A percentile compares a stretch with the other conserved stretches of the same genome.
phyloP scores from a whole-genome alignment of 371 early-diverging fungal genomes.

The Mucor velutinosus region DNA sequence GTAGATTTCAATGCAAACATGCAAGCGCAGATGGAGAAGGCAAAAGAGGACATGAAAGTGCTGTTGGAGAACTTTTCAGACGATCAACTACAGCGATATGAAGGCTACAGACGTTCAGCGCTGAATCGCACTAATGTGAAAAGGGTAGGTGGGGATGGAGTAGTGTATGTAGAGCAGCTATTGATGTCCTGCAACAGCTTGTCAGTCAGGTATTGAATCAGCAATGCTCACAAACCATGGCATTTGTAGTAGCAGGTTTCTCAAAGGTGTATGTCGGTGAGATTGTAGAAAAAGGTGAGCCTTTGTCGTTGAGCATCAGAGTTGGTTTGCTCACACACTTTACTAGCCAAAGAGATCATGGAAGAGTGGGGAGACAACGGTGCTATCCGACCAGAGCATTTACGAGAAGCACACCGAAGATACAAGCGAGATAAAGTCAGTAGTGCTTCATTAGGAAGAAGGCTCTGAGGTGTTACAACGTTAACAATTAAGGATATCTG shows the following conservation, averaged over 20 bases:
- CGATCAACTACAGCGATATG: conserved; percentile 87
- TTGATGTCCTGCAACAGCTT: conserved; percentile 37
- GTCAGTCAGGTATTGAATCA: conserved; percentile 79
- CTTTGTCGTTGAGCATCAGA: background rate
- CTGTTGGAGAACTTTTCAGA: conserved; percentile 81
- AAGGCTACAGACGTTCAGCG: conserved; percentile 86
- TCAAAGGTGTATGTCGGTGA: conserved; percentile 97
- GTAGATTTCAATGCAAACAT: conserved; percentile 48
- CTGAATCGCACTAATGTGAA: conserved; percentile 86
- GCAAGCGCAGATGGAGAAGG: conserved; percentile 52
- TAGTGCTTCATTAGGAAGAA: conserved; percentile 23
- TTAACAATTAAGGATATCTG: conserved; percentile 13
- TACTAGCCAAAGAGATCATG: conserved; percentile 67
- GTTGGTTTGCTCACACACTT: background rate
- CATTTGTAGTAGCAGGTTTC: conserved; percentile 92
- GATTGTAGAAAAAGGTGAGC: conserved; percentile 83
- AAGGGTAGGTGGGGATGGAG: conserved; percentile 56
- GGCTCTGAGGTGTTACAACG: conserved; percentile 7
- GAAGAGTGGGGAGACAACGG: conserved; percentile 72
- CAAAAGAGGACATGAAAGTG: conserved; percentile 58
- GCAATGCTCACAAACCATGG: conserved; percentile 82
- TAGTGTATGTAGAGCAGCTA: too few species aligned
- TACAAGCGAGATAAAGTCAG: conserved; percentile 57
- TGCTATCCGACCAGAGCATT: conserved; percentile 78
- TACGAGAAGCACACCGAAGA: conserved; percentile 90